Evolutionary conservation across 345 rosid species (phyloP), one percentile per base, ranked within the genome.

Genomic region (Microcos paniculata): DNA sequence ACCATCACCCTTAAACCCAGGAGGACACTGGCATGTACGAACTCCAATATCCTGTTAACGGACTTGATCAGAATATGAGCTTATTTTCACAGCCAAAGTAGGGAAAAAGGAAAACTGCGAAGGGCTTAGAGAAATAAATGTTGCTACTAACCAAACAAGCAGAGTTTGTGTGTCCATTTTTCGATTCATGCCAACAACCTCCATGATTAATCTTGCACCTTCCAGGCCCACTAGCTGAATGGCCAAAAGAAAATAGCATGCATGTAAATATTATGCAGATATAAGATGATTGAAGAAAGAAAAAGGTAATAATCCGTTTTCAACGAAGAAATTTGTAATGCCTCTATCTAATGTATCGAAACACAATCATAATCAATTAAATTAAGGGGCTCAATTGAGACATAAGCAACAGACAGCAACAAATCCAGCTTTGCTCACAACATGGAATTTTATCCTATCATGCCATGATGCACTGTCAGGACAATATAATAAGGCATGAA

Each of bases 1-100:
- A 68, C 98, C 98, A 9, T 94, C 98, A 42, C 99, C 99, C 83
- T 84, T 91, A 51, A 94, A 92, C 62, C 99, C 99, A 1, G 82
- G 76, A 80, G 99, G 99, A 71, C 99, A 96, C 58, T 92, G 82
- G 72, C 99, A 96, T 67, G 90, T 92, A 74, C 79, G 87, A 72
- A 63, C 89, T 74, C 87, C 94, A 52, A 67, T 71, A 84, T 90
- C 98, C 99, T 96, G 86, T 65, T 80, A 31, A 73, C 55, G 74
- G 72, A 45, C 30, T 61, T 23, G 49, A 69, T 71, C 65, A 85
- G 67, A 78, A 78, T 18, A 63, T 79, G 3, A 75, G 55, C 13
- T 26, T 62, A 62, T 30, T 18, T 38, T 26, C 16, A 57, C 30
- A 73, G 9, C 9, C 21, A 42, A 42, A 3, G 28, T 30, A 56